A percentile compares a stretch with the other conserved stretches of the same genome.
phyloP scores from a whole-genome alignment of 169 alveolate species.

The Plasmodium billcollinsi region DNA sequence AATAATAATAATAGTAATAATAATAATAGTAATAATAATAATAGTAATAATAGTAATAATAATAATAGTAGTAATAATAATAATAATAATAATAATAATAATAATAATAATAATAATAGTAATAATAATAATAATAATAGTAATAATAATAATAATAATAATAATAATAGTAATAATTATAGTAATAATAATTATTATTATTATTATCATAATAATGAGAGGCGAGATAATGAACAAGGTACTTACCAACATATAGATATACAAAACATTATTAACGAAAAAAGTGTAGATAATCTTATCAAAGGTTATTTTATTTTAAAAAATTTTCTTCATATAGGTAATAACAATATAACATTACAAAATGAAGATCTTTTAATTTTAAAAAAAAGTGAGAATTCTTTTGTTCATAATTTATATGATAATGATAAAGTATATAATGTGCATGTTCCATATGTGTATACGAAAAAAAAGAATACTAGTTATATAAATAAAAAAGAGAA shows the following conservation, averaged over 20 bases:
- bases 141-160: neutral
- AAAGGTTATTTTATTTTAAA: slow-evolving; percentile 49
- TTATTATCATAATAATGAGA: no score
- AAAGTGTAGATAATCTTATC: slow-evolving; percentile 34
- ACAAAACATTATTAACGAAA: slow-evolving; percentile 46
- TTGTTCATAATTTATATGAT: slow-evolving; percentile 15
- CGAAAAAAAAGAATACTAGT: neutral
- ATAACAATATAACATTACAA: slow-evolving; percentile 10
- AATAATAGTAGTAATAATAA: neutral
- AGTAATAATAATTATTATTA: neutral
- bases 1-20: neutral
- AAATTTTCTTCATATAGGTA: slow-evolving; percentile 38
- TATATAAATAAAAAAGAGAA: neutral
- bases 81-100: slow-evolving; percentile 1
- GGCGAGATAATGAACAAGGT: neutral
- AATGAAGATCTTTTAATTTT: slow-evolving; percentile 49
- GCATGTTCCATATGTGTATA: slow-evolving; percentile 18
- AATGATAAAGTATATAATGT: slow-evolving; percentile 22
- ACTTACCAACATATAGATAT: slow-evolving; percentile 10
- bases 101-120: no score
- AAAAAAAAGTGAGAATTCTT: slow-evolving; percentile 38
- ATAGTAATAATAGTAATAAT: neutral
- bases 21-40: neutral
- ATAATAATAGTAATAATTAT: neutral
- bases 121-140: neutral